These are phyloP conservation scores for Cornus suecica DNA, from an alignment of 148 eudicot genomes.

Conservation along the genomic window DNA sequence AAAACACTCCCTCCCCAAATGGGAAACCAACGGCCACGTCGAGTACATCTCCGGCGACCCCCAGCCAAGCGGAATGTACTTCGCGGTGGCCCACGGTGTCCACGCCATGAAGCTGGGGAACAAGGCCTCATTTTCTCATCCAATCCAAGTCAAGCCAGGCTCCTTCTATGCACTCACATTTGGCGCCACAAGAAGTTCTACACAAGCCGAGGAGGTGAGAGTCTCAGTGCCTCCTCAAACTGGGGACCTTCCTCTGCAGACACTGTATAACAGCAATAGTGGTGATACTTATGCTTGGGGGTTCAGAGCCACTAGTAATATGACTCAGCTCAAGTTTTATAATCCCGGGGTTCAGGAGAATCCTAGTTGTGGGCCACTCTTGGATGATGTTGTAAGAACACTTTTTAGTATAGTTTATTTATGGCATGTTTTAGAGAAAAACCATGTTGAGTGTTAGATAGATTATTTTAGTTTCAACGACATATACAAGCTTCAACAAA, in stretches of 20 bases:
- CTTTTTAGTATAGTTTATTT: too few species aligned
- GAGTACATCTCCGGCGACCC: constrained; percentile 92
- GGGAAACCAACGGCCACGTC: constrained; percentile 73
- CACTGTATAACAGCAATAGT: constrained; percentile 71
- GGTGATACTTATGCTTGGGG: constrained; percentile 81
- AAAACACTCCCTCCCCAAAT: constrained; percentile 63
- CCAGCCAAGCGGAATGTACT: constrained; percentile 83
- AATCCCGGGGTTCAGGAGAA: constrained; percentile 83
- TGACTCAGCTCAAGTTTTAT: constrained; percentile 49
- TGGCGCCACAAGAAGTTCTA: constrained; percentile 83
- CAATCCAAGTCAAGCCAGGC: constrained; percentile 54
- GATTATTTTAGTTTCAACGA: too few species aligned
- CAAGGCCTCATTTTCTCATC: constrained; percentile 67
- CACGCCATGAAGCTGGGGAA: constrained; percentile 79
- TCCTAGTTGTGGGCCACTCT: constrained; percentile 82
- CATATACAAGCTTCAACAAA: too few species aligned
- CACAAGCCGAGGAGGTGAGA: constrained; percentile 85
- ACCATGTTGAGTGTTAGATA: too few species aligned
- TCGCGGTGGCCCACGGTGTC: constrained; percentile 60
- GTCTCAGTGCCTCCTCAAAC: constrained; percentile 56
- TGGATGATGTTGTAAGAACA: too few species aligned
- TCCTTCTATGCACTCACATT: constrained; percentile 63
- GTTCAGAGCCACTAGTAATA: constrained; percentile 47
- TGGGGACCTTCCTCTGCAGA: constrained; percentile 78
- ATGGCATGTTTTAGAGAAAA: too few species aligned